A percentile compares a stretch with the other conserved stretches of the same genome.
Conservation (phyloP, 345 rosid species). For the Psidium guajava region DNA sequence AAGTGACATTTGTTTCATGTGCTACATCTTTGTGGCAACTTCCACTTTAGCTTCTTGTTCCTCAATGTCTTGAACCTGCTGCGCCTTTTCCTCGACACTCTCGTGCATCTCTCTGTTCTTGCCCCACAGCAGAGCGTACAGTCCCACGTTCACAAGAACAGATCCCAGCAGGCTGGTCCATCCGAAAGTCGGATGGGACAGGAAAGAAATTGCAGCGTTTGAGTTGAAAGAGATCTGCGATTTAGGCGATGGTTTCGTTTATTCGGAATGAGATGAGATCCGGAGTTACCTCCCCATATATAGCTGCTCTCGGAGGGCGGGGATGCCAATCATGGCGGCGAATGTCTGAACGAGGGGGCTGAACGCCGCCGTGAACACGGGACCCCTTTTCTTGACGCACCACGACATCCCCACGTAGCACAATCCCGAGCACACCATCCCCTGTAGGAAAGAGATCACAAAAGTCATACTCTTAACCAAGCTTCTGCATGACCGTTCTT, state of each 20-base stretch:
- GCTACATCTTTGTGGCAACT: background rate
- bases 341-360: constrained; percentile 50
- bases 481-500: background rate
- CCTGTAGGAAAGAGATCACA: constrained; percentile 12
- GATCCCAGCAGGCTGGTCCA: constrained; percentile 60
- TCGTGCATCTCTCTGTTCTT: constrained; percentile 43
- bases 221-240: background rate
- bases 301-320: constrained; percentile 40
- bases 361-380: constrained; percentile 56
- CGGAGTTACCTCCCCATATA: constrained; percentile 45
- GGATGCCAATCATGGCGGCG: constrained; percentile 43
- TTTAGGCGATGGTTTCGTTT: background rate
- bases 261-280: background rate
- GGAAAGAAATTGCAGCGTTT: background rate
- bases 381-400: constrained; percentile 59
- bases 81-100: constrained; percentile 21
- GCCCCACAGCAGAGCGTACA: constrained; percentile 77
- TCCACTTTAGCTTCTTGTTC: background rate
- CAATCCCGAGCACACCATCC: constrained; percentile 47
- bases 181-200: background rate
- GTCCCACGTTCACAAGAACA: constrained; percentile 42
- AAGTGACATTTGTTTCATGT: background rate
- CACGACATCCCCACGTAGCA: constrained; percentile 56
- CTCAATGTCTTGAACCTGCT: constrained; percentile 1
- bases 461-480: background rate